Conservation (phyloP, 176 grass and related monocot genomes). For the Elaeis guineensis region DNA sequence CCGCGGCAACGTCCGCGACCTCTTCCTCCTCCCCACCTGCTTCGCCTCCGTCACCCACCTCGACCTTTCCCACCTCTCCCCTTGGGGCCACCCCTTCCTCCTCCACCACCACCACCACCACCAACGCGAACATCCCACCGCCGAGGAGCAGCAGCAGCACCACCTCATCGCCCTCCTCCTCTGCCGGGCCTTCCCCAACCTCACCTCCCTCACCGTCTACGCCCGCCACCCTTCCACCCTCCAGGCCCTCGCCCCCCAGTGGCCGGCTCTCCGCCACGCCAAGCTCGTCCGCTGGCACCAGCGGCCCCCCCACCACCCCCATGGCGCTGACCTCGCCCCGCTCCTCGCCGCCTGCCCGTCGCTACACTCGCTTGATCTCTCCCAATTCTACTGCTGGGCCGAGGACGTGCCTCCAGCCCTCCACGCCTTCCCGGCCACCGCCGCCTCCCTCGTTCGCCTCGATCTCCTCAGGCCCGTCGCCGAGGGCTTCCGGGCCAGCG, state of each 20-base stretch:
- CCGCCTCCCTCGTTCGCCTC: conserved; percentile 42
- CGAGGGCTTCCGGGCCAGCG: conserved; percentile 61
- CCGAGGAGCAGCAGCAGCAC: conserved; percentile 8
- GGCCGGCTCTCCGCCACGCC: conserved; percentile 41
- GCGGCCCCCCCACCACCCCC: conserved; percentile 32
- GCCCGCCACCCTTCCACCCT: conserved; percentile 79
- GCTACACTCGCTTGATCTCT: conserved; percentile 59
- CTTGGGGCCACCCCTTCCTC: conserved; percentile 60
- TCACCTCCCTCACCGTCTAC: conserved; percentile 54
- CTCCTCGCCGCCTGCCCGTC: conserved; percentile 37
- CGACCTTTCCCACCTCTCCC: conserved; percentile 79
- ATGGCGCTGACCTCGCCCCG: conserved; percentile 67
- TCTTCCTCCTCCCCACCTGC: conserved; percentile 22
- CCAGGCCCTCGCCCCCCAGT: conserved; percentile 37
- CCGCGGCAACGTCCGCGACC: conserved; percentile 48
- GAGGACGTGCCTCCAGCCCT: conserved; percentile 69
- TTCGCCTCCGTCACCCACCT: conserved; percentile 68
- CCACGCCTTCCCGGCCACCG: conserved; percentile 26
- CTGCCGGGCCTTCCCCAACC: conserved; percentile 46
- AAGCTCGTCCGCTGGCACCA: conserved; percentile 97
- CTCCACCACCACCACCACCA: conserved; percentile 15
- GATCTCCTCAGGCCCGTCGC: conserved; percentile 68
- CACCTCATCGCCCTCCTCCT: conserved; percentile 27
- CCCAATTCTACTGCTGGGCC: conserved; percentile 97
- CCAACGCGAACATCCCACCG: not conserved